phyloP scores from a whole-genome alignment of 2,329 filamentous ascomycete species.

The Ustulina deusta region DNA sequence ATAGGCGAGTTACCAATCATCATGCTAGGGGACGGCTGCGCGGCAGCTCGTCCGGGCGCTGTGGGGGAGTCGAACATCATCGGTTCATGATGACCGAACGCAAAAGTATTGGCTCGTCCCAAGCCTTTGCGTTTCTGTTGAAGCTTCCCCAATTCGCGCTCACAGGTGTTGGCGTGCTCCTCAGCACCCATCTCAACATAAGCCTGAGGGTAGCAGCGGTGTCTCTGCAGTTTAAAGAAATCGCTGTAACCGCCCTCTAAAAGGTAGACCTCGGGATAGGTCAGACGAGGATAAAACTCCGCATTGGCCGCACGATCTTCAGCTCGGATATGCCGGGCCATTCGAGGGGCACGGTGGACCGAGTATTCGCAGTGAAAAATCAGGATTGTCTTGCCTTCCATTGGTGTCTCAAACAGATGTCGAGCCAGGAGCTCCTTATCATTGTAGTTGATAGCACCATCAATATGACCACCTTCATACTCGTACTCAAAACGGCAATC shows the following conservation, averaged over 20 bases:
- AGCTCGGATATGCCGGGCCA: conserved; percentile 92
- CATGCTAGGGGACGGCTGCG: conserved; percentile 56
- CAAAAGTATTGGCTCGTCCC: conserved; percentile 90
- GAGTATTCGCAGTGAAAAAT: conserved; percentile 99
- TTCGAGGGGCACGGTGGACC: conserved; percentile 92
- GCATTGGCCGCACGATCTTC: conserved; percentile 88
- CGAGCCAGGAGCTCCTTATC: conserved; percentile 88
- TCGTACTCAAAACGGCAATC: conserved; percentile 99
- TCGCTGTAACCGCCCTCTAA: conserved; percentile 95
- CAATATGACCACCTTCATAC: conserved; percentile 95
- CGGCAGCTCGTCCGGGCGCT: conserved; percentile 59
- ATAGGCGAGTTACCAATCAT: conserved; percentile 61
- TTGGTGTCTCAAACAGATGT: conserved; percentile 78
- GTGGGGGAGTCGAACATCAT: conserved; percentile 71
- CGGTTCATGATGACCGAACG: conserved; percentile 82
- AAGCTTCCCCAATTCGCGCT: conserved; percentile 92
- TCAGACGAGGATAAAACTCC: conserved; percentile 86
- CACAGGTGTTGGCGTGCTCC: conserved; percentile 91
- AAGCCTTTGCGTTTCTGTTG: conserved; percentile 87
- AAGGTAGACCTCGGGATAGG: conserved; percentile 98
- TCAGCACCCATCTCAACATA: conserved; percentile 97
- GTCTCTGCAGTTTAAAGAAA: conserved; percentile 84
- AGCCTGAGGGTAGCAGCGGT: conserved; percentile 90
- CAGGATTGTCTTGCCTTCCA: conserved; percentile 79
- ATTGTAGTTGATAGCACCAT: conserved; percentile 94